Percentiles rank a stretch among this genome's conserved stretches.
Evolutionary conservation across 257 asterid species (phyloP).

Genomic region (Scutellaria minor): DNA sequence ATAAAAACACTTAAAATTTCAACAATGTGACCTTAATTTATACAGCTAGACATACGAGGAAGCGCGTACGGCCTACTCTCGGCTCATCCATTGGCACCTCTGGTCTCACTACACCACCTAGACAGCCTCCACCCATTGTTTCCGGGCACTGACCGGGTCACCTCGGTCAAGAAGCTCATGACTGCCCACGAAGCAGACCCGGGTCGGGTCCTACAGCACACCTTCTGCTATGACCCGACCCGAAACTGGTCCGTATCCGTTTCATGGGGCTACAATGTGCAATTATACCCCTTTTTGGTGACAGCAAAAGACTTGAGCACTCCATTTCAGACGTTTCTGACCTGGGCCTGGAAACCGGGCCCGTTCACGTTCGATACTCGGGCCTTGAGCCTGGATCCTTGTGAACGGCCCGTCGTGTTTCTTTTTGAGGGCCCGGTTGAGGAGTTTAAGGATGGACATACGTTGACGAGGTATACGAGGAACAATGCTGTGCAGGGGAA

Average conservation of each 20-base stretch:
- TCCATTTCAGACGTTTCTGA: constrained; percentile 68
- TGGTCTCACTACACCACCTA: constrained; percentile 78
- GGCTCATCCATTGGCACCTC: constrained; percentile 84
- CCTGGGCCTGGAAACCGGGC: constrained; percentile 64
- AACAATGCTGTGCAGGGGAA: not conserved
- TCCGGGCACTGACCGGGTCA: constrained; percentile 46
- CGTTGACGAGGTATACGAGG: constrained; percentile 51
- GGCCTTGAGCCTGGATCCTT: constrained; percentile 47
- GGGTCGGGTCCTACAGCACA: constrained; percentile 63
- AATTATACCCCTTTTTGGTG: constrained; percentile 55
- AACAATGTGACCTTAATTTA: too few relatives aligned
- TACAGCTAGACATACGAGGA: constrained; percentile 70
- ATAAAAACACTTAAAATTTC: too few relatives aligned
- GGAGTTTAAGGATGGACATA: constrained; percentile 36
- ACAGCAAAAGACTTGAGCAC: constrained; percentile 57
- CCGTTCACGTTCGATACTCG: constrained; percentile 75
- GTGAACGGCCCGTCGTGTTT: constrained; percentile 60
- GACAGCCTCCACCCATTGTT: constrained; percentile 66
- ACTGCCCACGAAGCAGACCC: constrained; percentile 61
- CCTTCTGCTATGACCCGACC: constrained; percentile 57
- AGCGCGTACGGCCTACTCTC: constrained; percentile 73
- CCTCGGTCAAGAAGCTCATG: constrained; percentile 55
- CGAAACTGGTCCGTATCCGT: constrained; percentile 70
- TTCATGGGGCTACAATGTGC: constrained; percentile 81
- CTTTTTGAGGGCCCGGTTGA: constrained; percentile 42